Evolutionary conservation across 2,329 filamentous ascomycete species (phyloP).

Genomic region (Fusarium redolens): DNA sequence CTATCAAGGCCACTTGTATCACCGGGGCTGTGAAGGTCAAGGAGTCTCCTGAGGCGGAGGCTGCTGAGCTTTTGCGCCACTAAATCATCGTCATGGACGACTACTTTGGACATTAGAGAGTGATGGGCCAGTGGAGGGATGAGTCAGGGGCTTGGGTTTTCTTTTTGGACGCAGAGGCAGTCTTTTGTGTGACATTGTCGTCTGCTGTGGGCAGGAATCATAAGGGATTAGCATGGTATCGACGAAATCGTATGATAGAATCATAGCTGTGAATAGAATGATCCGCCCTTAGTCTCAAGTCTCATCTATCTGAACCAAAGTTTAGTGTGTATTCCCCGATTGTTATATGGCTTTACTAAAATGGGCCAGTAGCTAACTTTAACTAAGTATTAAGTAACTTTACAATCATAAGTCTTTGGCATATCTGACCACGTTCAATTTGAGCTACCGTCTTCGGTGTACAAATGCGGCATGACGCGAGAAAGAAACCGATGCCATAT

Average conservation of each 20-base stretch:
- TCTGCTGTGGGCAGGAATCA: rapidly evolving
- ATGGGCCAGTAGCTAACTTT: too few relatives aligned
- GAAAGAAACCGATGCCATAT: too few relatives aligned
- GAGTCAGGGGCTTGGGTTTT: background rate
- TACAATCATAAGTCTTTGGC: too few relatives aligned
- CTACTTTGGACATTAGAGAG: background rate
- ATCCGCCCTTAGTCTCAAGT: background rate
- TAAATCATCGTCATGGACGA: background rate
- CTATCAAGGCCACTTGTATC: background rate
- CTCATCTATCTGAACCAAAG: too few relatives aligned
- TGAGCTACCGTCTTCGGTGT: too few relatives aligned
- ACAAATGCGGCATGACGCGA: too few relatives aligned
- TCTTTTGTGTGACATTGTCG: background rate
- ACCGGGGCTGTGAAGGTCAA: background rate
- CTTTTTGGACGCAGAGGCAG: background rate
- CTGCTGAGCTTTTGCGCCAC: background rate
- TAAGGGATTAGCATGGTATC: too few relatives aligned
- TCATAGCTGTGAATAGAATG: background rate
- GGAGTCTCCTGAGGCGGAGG: rapidly evolving
- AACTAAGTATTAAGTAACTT: too few relatives aligned
- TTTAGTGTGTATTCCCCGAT: too few relatives aligned
- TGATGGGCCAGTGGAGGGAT: background rate
- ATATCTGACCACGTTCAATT: too few relatives aligned
- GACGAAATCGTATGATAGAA: background rate
- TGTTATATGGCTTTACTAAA: too few relatives aligned